Evolutionary conservation across 192 early-diverging fungal genomes (phyloP), one percentile per base, ranked within the genome.

Genomic region (Entomortierella parvispora): DNA sequence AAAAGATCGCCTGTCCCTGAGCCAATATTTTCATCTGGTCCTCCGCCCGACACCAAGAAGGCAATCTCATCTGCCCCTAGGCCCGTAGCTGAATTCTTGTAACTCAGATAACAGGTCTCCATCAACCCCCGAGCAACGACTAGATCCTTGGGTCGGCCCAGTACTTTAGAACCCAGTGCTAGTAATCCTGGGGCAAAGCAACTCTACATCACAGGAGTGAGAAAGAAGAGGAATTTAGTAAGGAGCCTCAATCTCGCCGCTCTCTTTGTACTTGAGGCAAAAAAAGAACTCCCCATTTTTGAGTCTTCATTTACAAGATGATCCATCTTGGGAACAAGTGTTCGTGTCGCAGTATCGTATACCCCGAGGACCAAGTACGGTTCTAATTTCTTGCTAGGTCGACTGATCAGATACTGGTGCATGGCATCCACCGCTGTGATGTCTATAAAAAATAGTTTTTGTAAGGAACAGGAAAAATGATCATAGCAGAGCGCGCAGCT

Each of bases 131-230:
- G 86, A 0, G 92, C 93, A 8, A 88, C 40, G 0, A 69, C 69
- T 62, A 95, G 71, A 47, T 90, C 89, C 45, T 82, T 71, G 22
- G 85, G 79, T 20, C 75, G 79, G n/a, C 85, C 83, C 18, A 85
- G 22, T 9, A 82, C 65, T 5, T 83, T 69, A 6, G 84, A 87
- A 10, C 84, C 85, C 7, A 93, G 65, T 0, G 91, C 92, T 31
- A 95, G 53, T 0, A 91, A 80, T 0, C 90, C 92, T 14, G 91
- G 90, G 17, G 89, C 83, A 64, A 92, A 95, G 80, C 94, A 94
- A 3, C 91, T 90, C 70, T 72, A 40, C 11, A 15, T 29, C 4
- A 44, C 2, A 26, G 22, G 29, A 44, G 28, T 31, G 9, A 23
- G 6, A 23, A 11, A 23, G 11, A 17, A 2, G 25, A 32, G 18